A percentile compares a stretch with the other conserved stretches of the same genome.
Conservation (phyloP, 305 asterid genomes). For the Nicotiana rustica region DNA sequence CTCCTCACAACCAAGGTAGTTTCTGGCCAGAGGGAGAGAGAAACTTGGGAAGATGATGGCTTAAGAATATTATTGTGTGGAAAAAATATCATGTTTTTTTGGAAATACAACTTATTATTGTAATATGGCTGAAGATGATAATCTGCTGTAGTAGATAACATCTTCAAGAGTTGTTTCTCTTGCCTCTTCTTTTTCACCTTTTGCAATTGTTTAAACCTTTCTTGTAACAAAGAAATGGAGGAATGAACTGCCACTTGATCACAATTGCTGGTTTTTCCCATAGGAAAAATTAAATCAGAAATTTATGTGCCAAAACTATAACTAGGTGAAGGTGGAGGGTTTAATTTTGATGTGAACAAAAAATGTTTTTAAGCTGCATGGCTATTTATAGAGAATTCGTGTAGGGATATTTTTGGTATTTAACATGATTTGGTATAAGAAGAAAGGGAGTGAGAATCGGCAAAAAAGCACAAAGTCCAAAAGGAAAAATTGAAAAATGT, state of each 20-base stretch:
- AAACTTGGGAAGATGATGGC: slow-evolving; percentile 29
- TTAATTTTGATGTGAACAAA: background rate
- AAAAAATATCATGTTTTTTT: background rate
- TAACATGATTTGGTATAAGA: slow-evolving; percentile 37
- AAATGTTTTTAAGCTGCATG: slow-evolving; percentile 16
- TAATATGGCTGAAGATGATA: background rate
- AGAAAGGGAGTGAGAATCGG: slow-evolving; percentile 52
- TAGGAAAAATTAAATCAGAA: background rate
- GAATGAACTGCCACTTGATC: slow-evolving; percentile 34
- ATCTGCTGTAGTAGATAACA: background rate
- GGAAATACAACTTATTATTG: background rate
- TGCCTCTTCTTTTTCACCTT: slow-evolving; percentile 47
- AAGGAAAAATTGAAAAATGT: slow-evolving; percentile 48
- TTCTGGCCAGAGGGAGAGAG: slow-evolving; percentile 43
- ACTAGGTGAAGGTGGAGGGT: background rate
- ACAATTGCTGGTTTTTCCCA: background rate
- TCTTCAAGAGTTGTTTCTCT: slow-evolving; percentile 42
- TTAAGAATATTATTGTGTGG: background rate
- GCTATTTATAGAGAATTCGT: background rate
- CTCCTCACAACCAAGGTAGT: background rate
- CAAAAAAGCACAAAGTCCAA: slow-evolving; percentile 56
- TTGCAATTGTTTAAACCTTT: slow-evolving; percentile 45
- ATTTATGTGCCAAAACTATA: background rate
- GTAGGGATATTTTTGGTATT: background rate
- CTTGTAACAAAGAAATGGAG: slow-evolving; percentile 47